phyloP scores from a whole-genome alignment of 176 grass and related monocot species.

The Panicum miliaceum region DNA sequence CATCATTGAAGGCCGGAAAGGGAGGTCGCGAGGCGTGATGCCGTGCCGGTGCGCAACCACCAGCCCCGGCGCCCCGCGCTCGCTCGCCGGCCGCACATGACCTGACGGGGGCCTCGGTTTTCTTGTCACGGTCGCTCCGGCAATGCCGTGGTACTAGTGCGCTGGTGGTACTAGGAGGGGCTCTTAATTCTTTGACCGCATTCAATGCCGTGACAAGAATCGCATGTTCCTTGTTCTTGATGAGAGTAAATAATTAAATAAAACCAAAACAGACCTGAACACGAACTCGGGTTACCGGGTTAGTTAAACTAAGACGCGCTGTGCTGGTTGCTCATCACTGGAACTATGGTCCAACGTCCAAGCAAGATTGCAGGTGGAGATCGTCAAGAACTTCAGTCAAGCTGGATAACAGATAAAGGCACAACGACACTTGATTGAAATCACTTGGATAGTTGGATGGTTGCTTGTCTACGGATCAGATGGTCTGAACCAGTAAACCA shows the following conservation, averaged over 20 bases:
- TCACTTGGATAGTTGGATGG: no score
- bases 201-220: constrained; percentile 13
- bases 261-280: background rate
- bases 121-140: constrained; percentile 6
- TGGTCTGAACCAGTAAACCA: background rate
- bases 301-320: background rate
- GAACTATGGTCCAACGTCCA: background rate
- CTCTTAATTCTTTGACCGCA: constrained; percentile 28
- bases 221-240: background rate
- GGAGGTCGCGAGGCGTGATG: background rate
- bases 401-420: no score
- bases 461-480: no score
- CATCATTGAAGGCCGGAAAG: constrained; percentile 46
- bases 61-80: background rate
- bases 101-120: background rate
- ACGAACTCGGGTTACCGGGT: background rate
- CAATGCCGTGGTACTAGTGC: constrained; percentile 2
- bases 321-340: background rate
- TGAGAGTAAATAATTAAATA: no score
- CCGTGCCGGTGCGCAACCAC: constrained; percentile 49
- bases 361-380: background rate
- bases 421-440: no score
- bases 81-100: constrained; percentile 32
- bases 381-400: no score
- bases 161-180: background rate